Percentiles rank a stretch among this genome's conserved stretches.
phyloP scores from a whole-genome alignment of 2,329 filamentous ascomycete species.

The Monosporascus sp. region DNA sequence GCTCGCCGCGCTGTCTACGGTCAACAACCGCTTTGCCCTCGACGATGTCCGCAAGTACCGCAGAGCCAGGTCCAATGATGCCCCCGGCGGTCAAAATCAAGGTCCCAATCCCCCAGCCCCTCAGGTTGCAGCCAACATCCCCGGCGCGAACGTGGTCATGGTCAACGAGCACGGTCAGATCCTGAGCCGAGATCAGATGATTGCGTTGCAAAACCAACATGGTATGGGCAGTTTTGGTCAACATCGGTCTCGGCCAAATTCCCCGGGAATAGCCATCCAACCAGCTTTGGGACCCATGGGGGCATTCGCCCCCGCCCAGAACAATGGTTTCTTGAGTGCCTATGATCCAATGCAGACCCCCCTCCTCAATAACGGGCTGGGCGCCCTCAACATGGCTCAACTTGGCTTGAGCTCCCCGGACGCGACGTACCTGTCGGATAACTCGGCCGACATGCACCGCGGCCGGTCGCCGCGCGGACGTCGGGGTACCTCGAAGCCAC shows the following conservation, averaged over 20 bases:
- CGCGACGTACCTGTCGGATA: slow-evolving; percentile 80
- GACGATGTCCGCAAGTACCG: slow-evolving; percentile 97
- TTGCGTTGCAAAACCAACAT: slow-evolving; percentile 69
- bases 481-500: slow-evolving; percentile 91
- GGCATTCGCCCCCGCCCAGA: slow-evolving; percentile 80
- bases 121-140: slow-evolving; percentile 52
- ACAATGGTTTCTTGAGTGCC: slow-evolving; percentile 88
- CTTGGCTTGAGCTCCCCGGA: slow-evolving; percentile 67
- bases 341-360: slow-evolving; percentile 67
- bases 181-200: slow-evolving; percentile 76
- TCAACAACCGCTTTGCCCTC: slow-evolving; percentile 95
- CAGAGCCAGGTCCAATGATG: slow-evolving; percentile 83
- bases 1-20: slow-evolving; percentile 89
- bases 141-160: slow-evolving; percentile 79
- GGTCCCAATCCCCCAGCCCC: slow-evolving; percentile 62
- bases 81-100: slow-evolving; percentile 56
- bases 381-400: slow-evolving; percentile 64
- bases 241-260: slow-evolving; percentile 80
- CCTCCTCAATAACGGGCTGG: slow-evolving; percentile 66
- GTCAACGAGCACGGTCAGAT: slow-evolving; percentile 91
- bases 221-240: slow-evolving; percentile 54
- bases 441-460: slow-evolving; percentile 75
- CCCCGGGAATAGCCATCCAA: slow-evolving; percentile 81
- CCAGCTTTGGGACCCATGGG: slow-evolving; percentile 52
- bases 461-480: slow-evolving; percentile 89